Evolutionary conservation across 805 yeast species (phyloP), one percentile per base, ranked within the genome.

Genomic region (Ogataea pilisensis): DNA sequence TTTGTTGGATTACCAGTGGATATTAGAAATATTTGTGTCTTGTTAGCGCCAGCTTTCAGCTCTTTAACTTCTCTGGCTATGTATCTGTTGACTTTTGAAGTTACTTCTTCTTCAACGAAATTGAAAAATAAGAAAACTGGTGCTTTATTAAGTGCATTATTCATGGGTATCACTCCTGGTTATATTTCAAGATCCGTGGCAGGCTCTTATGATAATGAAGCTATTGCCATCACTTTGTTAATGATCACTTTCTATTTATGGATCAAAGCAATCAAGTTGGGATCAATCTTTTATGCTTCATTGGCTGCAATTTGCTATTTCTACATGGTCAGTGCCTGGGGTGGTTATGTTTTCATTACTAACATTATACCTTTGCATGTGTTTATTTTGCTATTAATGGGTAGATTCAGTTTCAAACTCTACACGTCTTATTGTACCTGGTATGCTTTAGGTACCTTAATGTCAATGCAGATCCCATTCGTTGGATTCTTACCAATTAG

Each of bases 261-360:
- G 99, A 84, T 93, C 65, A 90, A 89, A 68, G 83, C 96, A 11
- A 76, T 87, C 64, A 91, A 91, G 64, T 71, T 84, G 30, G 99
- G 99, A 34, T 86, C 96, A 1, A 80, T 90, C 14, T 74, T 86
- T 50, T 87, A 81, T 72, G 93, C 88, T 9, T 72, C 91, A 2
- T 68, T 84, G 53, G 80, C 97, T 22, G 95, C 99, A 2, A 61
- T 88, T 26, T 84, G 81, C 55, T 93, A 95, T 70, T 93, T 95
- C 66, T 93, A 93, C 73, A 93, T 93, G 99, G 99, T 93, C 38
- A 82, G 95, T 35, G 99, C 99, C 11, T 90, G 99, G 97, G 99
- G 99, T 72, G 99, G 99, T 21, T 93, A 93, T 61, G 99, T 95
- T 38, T 93, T 93, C 72, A 95, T 93, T 67, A 93, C 99, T 44